phyloP scores from a whole-genome alignment of 768 basidiomycete species.

The Lactarius quietus region DNA sequence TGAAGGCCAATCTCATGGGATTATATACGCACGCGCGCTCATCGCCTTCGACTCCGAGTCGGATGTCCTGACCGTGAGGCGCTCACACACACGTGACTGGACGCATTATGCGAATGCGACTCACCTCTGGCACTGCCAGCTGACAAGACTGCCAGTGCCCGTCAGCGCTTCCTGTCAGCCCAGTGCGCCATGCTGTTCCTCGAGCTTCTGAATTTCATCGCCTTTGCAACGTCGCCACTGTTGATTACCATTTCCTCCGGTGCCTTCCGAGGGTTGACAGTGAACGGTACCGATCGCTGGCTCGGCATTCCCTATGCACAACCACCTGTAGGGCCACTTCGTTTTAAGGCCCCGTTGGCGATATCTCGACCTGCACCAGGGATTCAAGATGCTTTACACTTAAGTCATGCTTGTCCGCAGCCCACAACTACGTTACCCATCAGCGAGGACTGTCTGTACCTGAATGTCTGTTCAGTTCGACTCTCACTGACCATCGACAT shows the following conservation, averaged over 20 bases:
- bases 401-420: slow-evolving; percentile 57
- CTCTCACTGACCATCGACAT: background rate
- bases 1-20: too few relatives aligned
- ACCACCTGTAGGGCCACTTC: slow-evolving; percentile 51
- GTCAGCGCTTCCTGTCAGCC: too few relatives aligned
- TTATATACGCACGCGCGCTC: too few relatives aligned
- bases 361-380: slow-evolving; percentile 34
- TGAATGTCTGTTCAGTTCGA: slow-evolving; percentile 43
- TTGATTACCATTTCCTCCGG: slow-evolving; percentile 43
- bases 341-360: slow-evolving; percentile 53
- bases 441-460: slow-evolving; percentile 51
- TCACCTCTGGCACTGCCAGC: too few relatives aligned
- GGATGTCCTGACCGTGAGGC: too few relatives aligned
- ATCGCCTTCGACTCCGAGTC: too few relatives aligned
- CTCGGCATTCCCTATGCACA: slow-evolving; percentile 59
- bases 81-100: too few relatives aligned
- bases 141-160: too few relatives aligned
- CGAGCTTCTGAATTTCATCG: background rate
- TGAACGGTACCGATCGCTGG: slow-evolving; percentile 51
- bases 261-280: slow-evolving; percentile 44
- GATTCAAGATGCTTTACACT: slow-evolving; percentile 43
- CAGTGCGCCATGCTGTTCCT: background rate
- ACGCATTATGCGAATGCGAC: too few relatives aligned
- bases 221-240: slow-evolving; percentile 21
- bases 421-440: slow-evolving; percentile 40